phyloP scores from a whole-genome alignment of 148 eudicot genomes.

The Heliamphora exappendiculata region DNA sequence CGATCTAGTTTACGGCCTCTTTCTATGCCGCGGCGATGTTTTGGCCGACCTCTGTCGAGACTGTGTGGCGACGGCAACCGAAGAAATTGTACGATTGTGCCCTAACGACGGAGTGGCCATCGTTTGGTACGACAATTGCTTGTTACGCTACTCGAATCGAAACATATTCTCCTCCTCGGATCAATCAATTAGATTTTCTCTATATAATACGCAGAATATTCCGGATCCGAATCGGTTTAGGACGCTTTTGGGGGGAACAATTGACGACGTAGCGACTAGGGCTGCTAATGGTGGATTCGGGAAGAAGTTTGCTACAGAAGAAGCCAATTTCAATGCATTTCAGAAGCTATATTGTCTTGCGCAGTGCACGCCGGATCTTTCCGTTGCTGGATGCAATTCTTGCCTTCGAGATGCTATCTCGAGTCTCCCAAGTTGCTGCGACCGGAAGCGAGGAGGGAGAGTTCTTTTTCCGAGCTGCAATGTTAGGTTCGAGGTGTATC shows the following conservation, averaged over 20 bases:
- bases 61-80: conserved; percentile 20
- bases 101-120: conserved; percentile 8
- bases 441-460: conserved; percentile 11
- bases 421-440: neutral
- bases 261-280: conserved; percentile 3
- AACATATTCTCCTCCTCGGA: conserved; percentile 11
- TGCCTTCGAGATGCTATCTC: conserved; percentile 15
- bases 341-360: conserved; percentile 18
- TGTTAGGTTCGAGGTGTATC: conserved; percentile 23
- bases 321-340: neutral
- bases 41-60: neutral
- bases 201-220: neutral
- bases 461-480: conserved; percentile 23
- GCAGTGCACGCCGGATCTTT: conserved; percentile 37
- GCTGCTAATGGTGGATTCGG: neutral
- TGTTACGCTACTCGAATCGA: conserved; percentile 19
- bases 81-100: neutral
- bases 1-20: conserved; percentile 24
- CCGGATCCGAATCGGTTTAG: neutral
- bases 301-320: conserved; percentile 14
- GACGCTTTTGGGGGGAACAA: neutral
- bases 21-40: conserved; percentile 32
- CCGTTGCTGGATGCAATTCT: conserved; percentile 7
- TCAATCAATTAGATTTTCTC: neutral
- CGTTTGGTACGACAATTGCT: conserved; percentile 12